Evolutionary conservation across 768 basidiomycete genomes (phyloP).

Genomic region (Symmetrospora coprosmae): DNA sequence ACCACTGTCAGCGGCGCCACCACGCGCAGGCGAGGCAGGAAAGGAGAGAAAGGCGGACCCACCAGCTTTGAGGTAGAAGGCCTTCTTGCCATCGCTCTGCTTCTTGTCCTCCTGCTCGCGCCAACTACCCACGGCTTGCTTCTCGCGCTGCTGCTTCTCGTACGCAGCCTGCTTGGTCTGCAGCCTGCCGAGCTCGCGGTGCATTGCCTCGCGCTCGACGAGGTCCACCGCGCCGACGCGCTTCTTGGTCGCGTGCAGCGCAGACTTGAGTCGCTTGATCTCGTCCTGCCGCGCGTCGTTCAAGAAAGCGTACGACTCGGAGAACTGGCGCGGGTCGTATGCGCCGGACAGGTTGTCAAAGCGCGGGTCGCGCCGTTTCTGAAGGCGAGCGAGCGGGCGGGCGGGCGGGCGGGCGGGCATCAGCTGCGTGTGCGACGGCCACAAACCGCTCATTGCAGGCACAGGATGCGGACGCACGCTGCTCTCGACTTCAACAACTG

Average conservation of each 20-base stretch:
- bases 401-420: too few species aligned
- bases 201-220: not conserved
- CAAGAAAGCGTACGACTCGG: not conserved
- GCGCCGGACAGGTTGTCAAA: not conserved
- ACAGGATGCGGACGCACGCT: not conserved
- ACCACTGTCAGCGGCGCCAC: not conserved
- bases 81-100: not conserved
- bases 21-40: not conserved
- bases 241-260: not conserved
- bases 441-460: too few species aligned
- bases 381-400: too few species aligned
- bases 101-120: not conserved
- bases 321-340: not conserved
- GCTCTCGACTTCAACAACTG: not conserved
- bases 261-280: not conserved
- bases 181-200: not conserved
- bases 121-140: not conserved
- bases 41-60: too few species aligned
- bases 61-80: constrained; percentile 1
- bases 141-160: not conserved
- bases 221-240: not conserved
- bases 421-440: too few species aligned
- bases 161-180: constrained; percentile 2
- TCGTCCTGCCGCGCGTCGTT: not conserved
- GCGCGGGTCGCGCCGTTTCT: not conserved